phyloP scores from a whole-genome alignment of 345 rosid genomes.

The Salix exigua region DNA sequence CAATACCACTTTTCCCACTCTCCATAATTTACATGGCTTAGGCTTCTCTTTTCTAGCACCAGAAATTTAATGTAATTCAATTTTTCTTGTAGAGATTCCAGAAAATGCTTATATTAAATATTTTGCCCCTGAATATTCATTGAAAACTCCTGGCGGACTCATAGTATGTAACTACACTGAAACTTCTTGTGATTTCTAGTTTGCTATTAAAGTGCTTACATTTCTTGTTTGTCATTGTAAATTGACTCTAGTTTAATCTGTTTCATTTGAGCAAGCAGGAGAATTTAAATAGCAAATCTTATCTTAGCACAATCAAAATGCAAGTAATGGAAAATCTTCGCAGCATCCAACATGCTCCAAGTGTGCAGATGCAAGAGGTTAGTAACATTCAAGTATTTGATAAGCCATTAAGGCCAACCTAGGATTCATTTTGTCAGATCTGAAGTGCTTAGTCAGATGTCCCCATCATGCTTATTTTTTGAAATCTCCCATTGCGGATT shows the following conservation, averaged over 20 bases:
- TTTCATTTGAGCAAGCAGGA: constrained; percentile 52
- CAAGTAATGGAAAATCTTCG: constrained; percentile 92
- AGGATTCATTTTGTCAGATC: not conserved
- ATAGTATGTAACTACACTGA: constrained; percentile 47
- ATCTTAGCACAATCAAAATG: constrained; percentile 71
- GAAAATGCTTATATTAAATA: constrained; percentile 80
- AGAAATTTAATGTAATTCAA: not conserved
- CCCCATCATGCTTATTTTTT: not conserved
- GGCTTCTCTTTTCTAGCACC: no score
- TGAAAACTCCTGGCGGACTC: constrained; percentile 81
- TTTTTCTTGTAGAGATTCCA: constrained; percentile 72
- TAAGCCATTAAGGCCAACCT: not conserved
- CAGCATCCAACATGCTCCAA: constrained; percentile 86
- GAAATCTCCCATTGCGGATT: not conserved
- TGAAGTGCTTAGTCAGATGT: not conserved
- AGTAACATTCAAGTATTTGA: constrained; percentile 11
- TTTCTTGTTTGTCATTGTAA: no score
- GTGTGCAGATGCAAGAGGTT: constrained; percentile 98
- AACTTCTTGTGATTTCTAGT: not conserved
- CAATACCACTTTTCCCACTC: not conserved
- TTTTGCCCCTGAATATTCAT: constrained; percentile 75
- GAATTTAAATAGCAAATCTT: constrained; percentile 81
- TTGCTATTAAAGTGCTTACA: not conserved
- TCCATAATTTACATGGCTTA: not conserved
- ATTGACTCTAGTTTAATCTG: not conserved